phyloP scores from a whole-genome alignment of 345 rosid species.

The Euclidium syriacum region DNA sequence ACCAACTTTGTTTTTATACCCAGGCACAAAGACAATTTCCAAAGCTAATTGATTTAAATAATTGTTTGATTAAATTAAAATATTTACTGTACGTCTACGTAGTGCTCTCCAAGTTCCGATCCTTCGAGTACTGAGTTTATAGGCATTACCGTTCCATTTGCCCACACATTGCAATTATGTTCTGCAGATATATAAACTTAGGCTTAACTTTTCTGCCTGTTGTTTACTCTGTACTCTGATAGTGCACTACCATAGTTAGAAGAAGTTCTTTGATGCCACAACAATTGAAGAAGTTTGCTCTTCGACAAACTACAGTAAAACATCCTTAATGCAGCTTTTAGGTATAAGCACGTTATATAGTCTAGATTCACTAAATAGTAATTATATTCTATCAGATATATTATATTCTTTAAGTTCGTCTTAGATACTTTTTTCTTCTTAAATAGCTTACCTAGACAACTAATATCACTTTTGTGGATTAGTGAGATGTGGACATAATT shows the following conservation, averaged over 20 bases:
- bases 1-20: neutral
- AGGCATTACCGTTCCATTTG: no score
- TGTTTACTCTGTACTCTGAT: neutral
- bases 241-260: neutral
- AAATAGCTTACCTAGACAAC: conserved; percentile 4
- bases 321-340: neutral
- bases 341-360: neutral
- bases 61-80: neutral
- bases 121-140: neutral
- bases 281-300: neutral
- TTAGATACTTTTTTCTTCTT: neutral
- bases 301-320: neutral
- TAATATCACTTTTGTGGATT: neutral
- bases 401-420: conserved; percentile 11
- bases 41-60: neutral
- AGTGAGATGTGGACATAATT: conserved; percentile 8
- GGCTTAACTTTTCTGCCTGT: neutral
- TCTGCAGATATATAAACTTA: neutral
- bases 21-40: neutral
- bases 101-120: neutral
- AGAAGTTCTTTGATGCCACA: neutral
- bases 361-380: neutral
- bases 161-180: no score
- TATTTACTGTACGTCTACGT: neutral
- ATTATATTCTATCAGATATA: neutral